Conservation (phyloP, 192 early-diverging fungal genomes). For the Gonapodya prolifera region DNA sequence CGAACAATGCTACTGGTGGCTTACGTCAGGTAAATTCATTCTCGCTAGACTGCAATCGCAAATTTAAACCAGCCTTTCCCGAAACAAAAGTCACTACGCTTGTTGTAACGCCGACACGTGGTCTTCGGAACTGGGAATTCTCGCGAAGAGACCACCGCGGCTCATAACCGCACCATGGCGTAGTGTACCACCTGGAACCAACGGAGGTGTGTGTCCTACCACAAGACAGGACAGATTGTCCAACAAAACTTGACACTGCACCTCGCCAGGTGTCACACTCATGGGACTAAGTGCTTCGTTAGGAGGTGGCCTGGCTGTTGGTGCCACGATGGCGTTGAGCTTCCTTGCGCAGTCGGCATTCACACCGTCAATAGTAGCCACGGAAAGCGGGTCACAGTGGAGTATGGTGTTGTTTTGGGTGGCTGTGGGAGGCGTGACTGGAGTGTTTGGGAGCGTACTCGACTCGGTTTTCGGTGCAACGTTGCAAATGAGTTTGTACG, state of each 20-base stretch:
- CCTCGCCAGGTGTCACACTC: constrained; percentile 29
- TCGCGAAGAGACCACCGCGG: constrained; percentile 57
- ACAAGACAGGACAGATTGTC: background rate
- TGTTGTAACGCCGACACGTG: constrained; percentile 63
- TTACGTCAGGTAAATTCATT: constrained; percentile 29
- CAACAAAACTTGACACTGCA: background rate
- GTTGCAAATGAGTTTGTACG: constrained; percentile 58
- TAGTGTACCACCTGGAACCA: constrained; percentile 79
- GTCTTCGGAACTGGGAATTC: constrained; percentile 80
- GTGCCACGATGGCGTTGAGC: constrained; percentile 38
- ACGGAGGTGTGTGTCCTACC: constrained; percentile 44
- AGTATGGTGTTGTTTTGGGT: background rate
- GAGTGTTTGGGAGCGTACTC: constrained; percentile 10
- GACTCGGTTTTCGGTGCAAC: constrained; percentile 84
- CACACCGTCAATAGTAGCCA: constrained; percentile 10
- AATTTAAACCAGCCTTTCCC: background rate
- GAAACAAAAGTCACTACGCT: constrained; percentile 31
- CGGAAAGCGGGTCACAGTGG: background rate
- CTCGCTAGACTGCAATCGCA: background rate
- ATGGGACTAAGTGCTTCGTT: constrained; percentile 67
- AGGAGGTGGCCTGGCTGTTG: constrained; percentile 58
- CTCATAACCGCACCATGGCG: constrained; percentile 64
- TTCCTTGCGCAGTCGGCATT: constrained; percentile 32
- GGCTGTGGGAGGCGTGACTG: background rate
- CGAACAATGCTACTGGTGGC: constrained; percentile 32